Base-by-base conservation (phyloP, 306 rosid genomes). In the Begonia peltatifolia region DNA sequence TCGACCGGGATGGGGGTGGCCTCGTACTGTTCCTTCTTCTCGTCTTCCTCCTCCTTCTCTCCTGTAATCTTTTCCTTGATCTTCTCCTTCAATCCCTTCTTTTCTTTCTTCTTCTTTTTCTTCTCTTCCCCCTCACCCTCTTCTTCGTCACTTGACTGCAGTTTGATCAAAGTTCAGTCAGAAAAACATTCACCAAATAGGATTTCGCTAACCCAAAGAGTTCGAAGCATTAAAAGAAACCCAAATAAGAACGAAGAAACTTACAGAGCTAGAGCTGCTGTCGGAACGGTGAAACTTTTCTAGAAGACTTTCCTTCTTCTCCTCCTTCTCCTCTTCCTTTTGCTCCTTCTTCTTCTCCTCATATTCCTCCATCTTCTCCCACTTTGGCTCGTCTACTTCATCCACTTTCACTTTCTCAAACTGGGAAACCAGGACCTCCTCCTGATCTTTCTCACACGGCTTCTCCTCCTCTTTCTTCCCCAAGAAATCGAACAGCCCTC, bases 71-170 rank as follows among this genome's bases (percentile, higher is more conserved):
- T 48, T 10, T 50, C 64, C 56, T 60, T 50, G 10, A 60, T 10
- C 49, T 60, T 60, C 56, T 60, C 64, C 49, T 60, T 60, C 13
- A 49, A 2, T 12, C 55, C 64, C 56, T 60, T 60, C 64, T 49
- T 60, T 20, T 47, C 48, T 18, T 60, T 60, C 50, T 50, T 59
- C 11, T 50, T 73, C 64, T 72, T 63, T 61, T 66, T 76, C 54
- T 59, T 68, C 48, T 74, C 75, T 70, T 57, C 82, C 0, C 68
- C 79, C 9, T 65, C 82, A 47, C 59, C 88, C 25, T 63, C 81
- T 58, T 75, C 87, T 67, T 88, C 96, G 2, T 82, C 89, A 17
- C 97, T 84, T 0, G 93, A 79, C 95, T 88, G 84, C 52, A 64
- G 47, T 5, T 30, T 30, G 38, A 7, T 30, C 38, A 5, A 7